These are phyloP conservation scores for Blastocystis sp. DNA, from an alignment of 352 stramenopile species.

Conservation along the genomic window DNA sequence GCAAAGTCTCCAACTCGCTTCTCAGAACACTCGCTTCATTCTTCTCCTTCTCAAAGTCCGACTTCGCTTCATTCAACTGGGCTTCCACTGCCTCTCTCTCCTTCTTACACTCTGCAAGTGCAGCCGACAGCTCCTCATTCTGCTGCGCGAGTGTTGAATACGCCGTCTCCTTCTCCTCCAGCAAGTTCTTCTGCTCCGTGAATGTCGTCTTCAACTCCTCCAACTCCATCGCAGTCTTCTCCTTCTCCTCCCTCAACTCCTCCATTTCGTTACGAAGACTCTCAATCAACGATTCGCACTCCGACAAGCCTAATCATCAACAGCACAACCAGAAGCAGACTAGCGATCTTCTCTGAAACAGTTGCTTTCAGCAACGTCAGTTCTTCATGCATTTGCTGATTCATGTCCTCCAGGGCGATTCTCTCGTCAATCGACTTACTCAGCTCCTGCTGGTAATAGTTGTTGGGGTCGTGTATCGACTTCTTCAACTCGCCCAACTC, in stretches of 20 bases:
- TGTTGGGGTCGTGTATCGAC: neutral
- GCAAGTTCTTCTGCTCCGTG: no score
- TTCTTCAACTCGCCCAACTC: neutral
- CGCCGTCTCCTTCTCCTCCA: constrained; percentile 8
- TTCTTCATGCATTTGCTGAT: no score
- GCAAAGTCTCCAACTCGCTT: constrained; percentile 5
- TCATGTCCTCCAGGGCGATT: neutral
- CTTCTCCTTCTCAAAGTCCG: no score
- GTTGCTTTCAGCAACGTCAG: no score
- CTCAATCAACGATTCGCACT: no score
- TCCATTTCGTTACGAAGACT: neutral
- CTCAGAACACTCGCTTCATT: neutral
- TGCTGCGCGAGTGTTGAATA: neutral
- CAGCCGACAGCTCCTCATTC: neutral
- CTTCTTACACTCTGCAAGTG: neutral
- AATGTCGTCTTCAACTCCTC: neutral
- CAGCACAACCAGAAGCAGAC: no score
- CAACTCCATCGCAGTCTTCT: neutral
- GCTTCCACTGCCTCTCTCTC: constrained; percentile 12
- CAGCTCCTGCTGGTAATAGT: constrained; percentile 41
- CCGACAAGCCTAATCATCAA: no score
- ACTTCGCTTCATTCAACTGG: neutral
- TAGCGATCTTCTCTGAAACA: no score
- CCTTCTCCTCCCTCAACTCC: neutral
- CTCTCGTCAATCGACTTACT: constrained; percentile 33